Conservation (phyloP, 202 grass and related monocot genomes). For the Eragrostis tef region DNA sequence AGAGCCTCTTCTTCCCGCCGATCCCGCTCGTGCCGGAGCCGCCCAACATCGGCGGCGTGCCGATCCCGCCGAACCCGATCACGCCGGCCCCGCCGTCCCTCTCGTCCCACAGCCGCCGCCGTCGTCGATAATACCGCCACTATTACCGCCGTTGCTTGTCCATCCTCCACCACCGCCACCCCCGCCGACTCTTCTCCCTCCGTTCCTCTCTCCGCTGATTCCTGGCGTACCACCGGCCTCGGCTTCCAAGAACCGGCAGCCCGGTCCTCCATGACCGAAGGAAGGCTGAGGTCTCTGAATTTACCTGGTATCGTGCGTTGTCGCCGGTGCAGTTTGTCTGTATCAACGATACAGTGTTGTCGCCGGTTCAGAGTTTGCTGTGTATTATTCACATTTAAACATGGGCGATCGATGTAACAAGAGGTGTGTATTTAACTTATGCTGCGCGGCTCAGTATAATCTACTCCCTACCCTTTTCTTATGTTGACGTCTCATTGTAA, state of each 20-base stretch:
- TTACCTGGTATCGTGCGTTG: too few species aligned
- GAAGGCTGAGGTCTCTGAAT: neutral
- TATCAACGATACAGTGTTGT: too few species aligned
- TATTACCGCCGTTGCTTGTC: constrained; percentile 28
- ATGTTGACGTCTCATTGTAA: too few species aligned
- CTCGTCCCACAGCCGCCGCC: constrained; percentile 52
- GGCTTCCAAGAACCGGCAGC: constrained; percentile 2
- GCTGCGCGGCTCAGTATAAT: too few species aligned
- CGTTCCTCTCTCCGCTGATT: constrained; percentile 27
- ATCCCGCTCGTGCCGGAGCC: constrained; percentile 55
- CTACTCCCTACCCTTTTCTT: too few species aligned
- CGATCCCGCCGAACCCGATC: constrained; percentile 56
- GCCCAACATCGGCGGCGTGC: constrained; percentile 57
- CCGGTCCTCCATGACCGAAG: constrained; percentile 9
- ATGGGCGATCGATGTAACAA: too few species aligned
- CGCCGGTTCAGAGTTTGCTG: too few species aligned
- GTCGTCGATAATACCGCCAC: constrained; percentile 38
- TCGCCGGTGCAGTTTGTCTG: too few species aligned
- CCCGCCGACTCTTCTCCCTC: constrained; percentile 45
- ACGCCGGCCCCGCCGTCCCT: constrained; percentile 52
- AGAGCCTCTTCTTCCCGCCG: constrained; percentile 53
- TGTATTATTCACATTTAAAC: too few species aligned
- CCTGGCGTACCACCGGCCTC: constrained; percentile 42
- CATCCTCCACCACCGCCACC: constrained; percentile 44
- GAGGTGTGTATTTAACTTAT: too few species aligned